Base-by-base conservation (phyloP, 768 basidiomycete species). In the Pisolithus marmoratus region DNA sequence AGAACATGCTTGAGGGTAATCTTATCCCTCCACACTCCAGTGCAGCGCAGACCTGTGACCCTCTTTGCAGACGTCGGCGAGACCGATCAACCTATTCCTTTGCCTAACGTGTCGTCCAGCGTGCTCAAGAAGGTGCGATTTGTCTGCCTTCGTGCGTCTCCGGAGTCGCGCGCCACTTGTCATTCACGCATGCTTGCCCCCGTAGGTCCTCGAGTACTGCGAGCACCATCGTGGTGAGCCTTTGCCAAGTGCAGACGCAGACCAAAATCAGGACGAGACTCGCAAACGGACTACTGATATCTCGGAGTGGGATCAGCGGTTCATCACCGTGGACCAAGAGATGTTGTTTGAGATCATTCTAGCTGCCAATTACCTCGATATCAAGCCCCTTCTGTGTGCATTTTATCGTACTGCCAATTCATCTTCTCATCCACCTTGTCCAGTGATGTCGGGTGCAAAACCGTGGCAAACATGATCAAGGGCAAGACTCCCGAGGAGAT, bases 311-410 rank as follows among this genome's bases (percentile, higher is more conserved):
- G 96, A 99, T 73, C 89, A 94, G 67, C 96, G 96, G 74, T 97
- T 94, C 70, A 94, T 95, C 70, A 87, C 86, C 41, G 96, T 98
- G 54, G 96, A 98, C 77, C 96, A 98, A 73, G 96, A 98, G 74
- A 98, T 98, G 95, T 81, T 99, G 6, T 98, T 98, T 60, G 96
- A 99, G 75, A 99, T 98, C 69, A 99, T 98, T 70, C 86, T 98
- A 50, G 96, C 96, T 9, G 96, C 96, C 58, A 99, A 99, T 77
- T 99, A 99, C 74, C 87, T 99, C 60, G 96, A 99, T 66, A 98
- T 99, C 80, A 98, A 98, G 75, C 88, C 94, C 20, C 81, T 98
- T 45, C 83, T 98, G 95, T 96, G 63, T 59, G 90, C 76, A 24
- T 29, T 8, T 22, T 4, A 23, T 5, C 12, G 27, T 17, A 14